Conservation (phyloP, 257 asterid genomes). For the Lycium barbarum region DNA sequence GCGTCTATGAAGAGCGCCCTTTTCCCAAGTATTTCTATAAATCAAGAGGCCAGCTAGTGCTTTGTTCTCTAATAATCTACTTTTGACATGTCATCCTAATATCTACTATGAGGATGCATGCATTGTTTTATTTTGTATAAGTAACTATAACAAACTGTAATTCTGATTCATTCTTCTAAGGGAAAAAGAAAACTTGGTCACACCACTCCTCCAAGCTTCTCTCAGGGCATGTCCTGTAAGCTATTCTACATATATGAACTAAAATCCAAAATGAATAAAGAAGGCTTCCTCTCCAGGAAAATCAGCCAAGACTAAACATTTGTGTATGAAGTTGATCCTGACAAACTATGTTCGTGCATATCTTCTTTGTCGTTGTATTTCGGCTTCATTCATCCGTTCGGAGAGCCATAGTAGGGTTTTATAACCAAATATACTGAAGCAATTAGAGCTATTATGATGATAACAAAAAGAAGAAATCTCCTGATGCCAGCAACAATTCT, state of each 20-base stretch:
- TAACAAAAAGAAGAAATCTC: slow-evolving; percentile 50
- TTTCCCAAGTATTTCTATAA: too few relatives aligned
- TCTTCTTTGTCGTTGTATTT: slow-evolving; percentile 57
- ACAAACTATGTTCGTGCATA: slow-evolving; percentile 41
- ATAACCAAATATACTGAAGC: slow-evolving; percentile 57
- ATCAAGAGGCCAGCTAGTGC: neutral
- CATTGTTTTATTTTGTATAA: too few relatives aligned
- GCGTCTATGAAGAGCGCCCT: neutral
- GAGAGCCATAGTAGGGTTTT: slow-evolving; percentile 74
- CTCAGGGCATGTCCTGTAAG: neutral
- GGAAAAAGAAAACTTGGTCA: neutral
- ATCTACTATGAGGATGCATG: too few relatives aligned
- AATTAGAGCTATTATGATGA: slow-evolving; percentile 41
- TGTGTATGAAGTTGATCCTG: neutral
- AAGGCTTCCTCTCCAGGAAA: neutral
- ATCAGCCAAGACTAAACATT: slow-evolving; percentile 17
- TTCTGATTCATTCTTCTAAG: neutral
- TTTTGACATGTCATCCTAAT: too few relatives aligned
- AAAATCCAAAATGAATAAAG: slow-evolving; percentile 19
- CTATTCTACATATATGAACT: neutral
- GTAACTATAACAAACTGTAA: too few relatives aligned
- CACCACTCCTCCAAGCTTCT: slow-evolving; percentile 17
- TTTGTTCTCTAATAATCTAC: neutral
- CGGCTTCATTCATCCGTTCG: slow-evolving; percentile 84
- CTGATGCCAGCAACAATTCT: slow-evolving; percentile 42